These are phyloP conservation scores for Drosera capensis DNA, from an alignment of 148 eudicot genomes.

Conservation along the genomic window DNA sequence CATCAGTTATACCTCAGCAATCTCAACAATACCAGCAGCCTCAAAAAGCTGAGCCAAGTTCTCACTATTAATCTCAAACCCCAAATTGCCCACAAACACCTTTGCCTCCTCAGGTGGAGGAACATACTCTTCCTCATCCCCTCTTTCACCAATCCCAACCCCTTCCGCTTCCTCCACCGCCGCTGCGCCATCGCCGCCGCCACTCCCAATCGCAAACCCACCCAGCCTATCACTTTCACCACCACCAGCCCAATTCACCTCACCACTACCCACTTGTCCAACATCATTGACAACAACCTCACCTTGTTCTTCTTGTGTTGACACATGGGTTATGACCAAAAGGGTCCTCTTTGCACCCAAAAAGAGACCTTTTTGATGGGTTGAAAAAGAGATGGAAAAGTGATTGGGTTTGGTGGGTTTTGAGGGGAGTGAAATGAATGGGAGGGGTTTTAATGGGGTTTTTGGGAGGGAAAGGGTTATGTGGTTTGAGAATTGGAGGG, in stretches of 20 bases:
- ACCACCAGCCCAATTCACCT: too few relatives aligned
- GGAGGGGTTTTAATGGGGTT: slow-evolving; percentile 12
- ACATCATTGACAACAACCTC: slow-evolving; percentile 18
- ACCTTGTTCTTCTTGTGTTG: slow-evolving; percentile 30
- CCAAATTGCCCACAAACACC: slow-evolving; percentile 69
- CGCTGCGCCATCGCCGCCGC: slow-evolving; percentile 5
- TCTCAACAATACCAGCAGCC: slow-evolving; percentile 70
- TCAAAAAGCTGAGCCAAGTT: slow-evolving; percentile 57
- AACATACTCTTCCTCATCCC: slow-evolving; percentile 15
- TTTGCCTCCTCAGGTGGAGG: slow-evolving; percentile 61
- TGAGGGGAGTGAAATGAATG: slow-evolving; percentile 17
- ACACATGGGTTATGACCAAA: slow-evolving; percentile 17
- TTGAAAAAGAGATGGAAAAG: slow-evolving; percentile 19
- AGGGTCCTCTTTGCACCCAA: slow-evolving; percentile 17
- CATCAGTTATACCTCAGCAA: slow-evolving; percentile 46
- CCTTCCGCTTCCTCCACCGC: slow-evolving; percentile 9
- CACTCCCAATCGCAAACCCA: slow-evolving; percentile 15
- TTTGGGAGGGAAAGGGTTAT: slow-evolving; percentile 29
- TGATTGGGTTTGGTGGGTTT: slow-evolving; percentile 37
- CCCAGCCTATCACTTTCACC: slow-evolving; percentile 15
- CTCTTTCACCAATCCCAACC: slow-evolving; percentile 10
- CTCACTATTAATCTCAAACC: slow-evolving; percentile 62
- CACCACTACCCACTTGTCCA: slow-evolving; percentile 18
- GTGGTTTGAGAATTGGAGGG: slow-evolving; percentile 29
- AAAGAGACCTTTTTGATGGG: slow-evolving; percentile 8